These are phyloP conservation scores for Lepiota venenata DNA, from an alignment of 768 basidiomycete species.

Conservation along the genomic window DNA sequence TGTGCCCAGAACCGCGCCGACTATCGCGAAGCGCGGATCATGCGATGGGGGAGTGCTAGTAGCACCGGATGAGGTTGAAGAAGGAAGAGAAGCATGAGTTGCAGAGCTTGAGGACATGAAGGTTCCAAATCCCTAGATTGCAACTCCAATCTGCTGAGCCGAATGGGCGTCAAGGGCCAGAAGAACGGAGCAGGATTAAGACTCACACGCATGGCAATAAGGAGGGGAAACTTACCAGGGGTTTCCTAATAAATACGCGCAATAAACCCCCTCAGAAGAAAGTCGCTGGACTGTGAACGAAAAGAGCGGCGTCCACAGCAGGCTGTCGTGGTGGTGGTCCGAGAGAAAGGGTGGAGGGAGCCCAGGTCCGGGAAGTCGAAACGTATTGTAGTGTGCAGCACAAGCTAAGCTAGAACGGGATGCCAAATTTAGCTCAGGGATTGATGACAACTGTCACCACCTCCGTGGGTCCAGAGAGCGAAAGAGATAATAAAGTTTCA, in stretches of 20 bases:
- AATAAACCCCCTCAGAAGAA: neutral
- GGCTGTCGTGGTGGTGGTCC: slow-evolving; percentile 2
- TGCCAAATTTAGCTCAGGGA: slow-evolving; percentile 7
- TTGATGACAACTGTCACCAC: slow-evolving; percentile 12
- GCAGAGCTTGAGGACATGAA: slow-evolving; percentile 10
- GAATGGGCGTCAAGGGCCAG: neutral
- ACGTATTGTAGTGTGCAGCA: neutral
- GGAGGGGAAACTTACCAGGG: neutral
- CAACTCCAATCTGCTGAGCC: neutral
- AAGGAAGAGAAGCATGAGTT: slow-evolving; percentile 12
- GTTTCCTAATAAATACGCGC: neutral
- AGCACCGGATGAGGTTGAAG: slow-evolving; percentile 9
- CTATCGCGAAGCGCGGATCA: slow-evolving; percentile 25
- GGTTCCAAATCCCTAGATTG: slow-evolving; percentile 3
- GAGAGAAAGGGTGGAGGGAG: neutral
- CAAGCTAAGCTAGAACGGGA: slow-evolving; percentile 2
- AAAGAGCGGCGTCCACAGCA: slow-evolving; percentile 29
- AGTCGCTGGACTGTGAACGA: slow-evolving; percentile 21
- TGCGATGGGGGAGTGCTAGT: slow-evolving; percentile 7
- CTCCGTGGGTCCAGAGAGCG: neutral
- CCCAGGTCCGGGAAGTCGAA: neutral
- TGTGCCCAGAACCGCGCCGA: slow-evolving; percentile 28
- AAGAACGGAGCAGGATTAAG: neutral
- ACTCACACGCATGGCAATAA: neutral
- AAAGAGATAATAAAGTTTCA: neutral